A percentile compares a stretch with the other conserved stretches of the same genome.
phyloP scores from a whole-genome alignment of 2,329 filamentous ascomycete genomes.

The Alternaria atra region DNA sequence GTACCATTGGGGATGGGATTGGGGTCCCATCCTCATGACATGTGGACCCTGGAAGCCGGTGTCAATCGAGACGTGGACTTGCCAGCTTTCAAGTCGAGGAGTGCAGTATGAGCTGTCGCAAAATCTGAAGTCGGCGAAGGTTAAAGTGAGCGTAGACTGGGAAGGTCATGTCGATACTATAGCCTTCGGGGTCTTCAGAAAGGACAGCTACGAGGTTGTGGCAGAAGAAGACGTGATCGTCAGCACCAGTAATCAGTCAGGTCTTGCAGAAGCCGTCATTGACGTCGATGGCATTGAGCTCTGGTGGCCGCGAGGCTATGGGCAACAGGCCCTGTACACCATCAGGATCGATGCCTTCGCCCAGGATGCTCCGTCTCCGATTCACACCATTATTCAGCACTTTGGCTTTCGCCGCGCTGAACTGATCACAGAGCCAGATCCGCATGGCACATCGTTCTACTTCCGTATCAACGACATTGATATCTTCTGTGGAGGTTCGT shows the following conservation, averaged over 20 bases:
- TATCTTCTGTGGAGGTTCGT: slow-evolving; percentile 81
- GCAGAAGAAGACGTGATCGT: background rate
- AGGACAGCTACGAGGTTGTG: background rate
- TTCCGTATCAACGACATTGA: slow-evolving; percentile 79
- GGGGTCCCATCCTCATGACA: slow-evolving; percentile 59
- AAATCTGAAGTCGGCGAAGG: slow-evolving; percentile 8
- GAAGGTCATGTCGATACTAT: slow-evolving; percentile 4
- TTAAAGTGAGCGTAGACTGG: background rate
- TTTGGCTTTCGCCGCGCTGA: slow-evolving; percentile 69
- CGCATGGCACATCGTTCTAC: slow-evolving; percentile 77
- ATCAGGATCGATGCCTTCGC: slow-evolving; percentile 47
- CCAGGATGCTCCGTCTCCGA: background rate
- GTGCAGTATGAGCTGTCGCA: slow-evolving; percentile 65
- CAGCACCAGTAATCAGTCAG: slow-evolving; percentile 29
- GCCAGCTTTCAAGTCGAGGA: slow-evolving; percentile 70
- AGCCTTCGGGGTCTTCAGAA: background rate
- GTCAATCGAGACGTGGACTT: slow-evolving; percentile 73
- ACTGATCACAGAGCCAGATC: slow-evolving; percentile 57
- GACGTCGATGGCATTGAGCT: slow-evolving; percentile 65
- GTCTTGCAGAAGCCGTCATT: slow-evolving; percentile 50
- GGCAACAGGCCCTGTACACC: slow-evolving; percentile 75
- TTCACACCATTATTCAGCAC: slow-evolving; percentile 6
- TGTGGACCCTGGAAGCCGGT: slow-evolving; percentile 72
- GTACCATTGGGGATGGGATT: slow-evolving; percentile 62
- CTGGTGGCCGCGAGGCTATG: slow-evolving; percentile 82